A percentile compares a stretch with the other conserved stretches of the same genome.
Conservation (phyloP, 2,329 filamentous ascomycete species). For the Monosporascus cannonballus region DNA sequence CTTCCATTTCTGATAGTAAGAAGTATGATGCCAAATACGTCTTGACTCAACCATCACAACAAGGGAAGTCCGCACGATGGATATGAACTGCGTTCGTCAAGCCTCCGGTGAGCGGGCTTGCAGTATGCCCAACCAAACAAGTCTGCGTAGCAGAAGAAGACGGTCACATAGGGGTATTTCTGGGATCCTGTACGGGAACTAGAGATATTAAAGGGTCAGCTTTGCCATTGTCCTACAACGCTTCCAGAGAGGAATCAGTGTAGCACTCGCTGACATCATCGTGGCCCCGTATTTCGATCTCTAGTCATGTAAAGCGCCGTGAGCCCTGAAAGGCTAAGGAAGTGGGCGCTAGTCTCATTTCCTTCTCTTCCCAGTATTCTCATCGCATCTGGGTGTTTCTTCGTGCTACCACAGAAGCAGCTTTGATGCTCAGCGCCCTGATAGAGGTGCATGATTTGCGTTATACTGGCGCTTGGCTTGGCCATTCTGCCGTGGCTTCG, state of each 20-base stretch:
- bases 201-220: background rate
- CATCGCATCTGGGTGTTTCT: background rate
- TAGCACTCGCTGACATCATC: background rate
- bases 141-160: background rate
- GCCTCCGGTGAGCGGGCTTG: background rate
- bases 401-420: too few species aligned
- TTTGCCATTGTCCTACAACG: background rate
- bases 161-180: background rate
- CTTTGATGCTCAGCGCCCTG: too few species aligned
- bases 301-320: background rate
- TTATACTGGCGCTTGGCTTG: background rate
- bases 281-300: background rate
- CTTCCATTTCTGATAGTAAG: background rate
- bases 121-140: background rate
- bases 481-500: conserved; percentile 4
- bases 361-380: background rate
- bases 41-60: background rate
- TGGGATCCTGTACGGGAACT: background rate
- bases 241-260: background rate
- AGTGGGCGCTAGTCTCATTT: background rate
- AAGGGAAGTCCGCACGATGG: background rate
- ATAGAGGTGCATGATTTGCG: too few species aligned
- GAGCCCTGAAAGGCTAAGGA: background rate
- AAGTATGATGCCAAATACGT: background rate
- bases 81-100: background rate